Evolutionary conservation across 495 filamentous ascomycete genomes (phyloP), one percentile per base, ranked within the genome.

Genomic region (Talaromyces trachyspermus): DNA sequence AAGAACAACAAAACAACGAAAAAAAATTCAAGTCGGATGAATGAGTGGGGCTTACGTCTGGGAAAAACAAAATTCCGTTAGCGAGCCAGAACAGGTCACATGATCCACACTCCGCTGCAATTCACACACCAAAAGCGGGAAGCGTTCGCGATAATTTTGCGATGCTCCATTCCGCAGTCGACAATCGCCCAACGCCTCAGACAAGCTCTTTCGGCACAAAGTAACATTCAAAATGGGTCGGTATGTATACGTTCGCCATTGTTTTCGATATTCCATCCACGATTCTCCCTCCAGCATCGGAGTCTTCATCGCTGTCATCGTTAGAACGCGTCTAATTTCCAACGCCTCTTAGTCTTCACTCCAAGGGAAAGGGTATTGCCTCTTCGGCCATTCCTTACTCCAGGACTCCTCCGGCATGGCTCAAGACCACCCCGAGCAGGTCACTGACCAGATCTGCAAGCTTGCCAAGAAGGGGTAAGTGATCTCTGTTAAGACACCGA

Each of bases 381-480:
- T 73, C 85, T 73, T 94, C 87, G 49, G 88, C 94, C 58, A 78
- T 96, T 73, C 94, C 94, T 52, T 97, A 97, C 83, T 94, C 87
- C 44, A 91, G 94, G 74, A 84, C 80, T 50, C 68, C 88, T 47
- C 90, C 92, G 19, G 75, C 86, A 45, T 99, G 92, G 92, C 74
- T 94, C 66, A 95, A 94, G 81, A 85, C 85, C 65, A 91, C 87
- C 51, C 79, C 56, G 86, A 91, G 43, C 83, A 88, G 74, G 88
- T 98, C 64, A 88, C 90, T 52, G 94, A 97, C 63, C 89, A 96
- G 75, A 97, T 99, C 78, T 94, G 88, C 86, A 91, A 92, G 76
- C 83, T 97, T 59, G 91, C 92, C 57, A 92, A 85, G 76, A 95
- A 94, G 84, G 89, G 46, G 38, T 40, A 84, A 61, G 79, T 49